phyloP scores from a whole-genome alignment of 2,329 filamentous ascomycete species.

The Fusarium sublunatum region DNA sequence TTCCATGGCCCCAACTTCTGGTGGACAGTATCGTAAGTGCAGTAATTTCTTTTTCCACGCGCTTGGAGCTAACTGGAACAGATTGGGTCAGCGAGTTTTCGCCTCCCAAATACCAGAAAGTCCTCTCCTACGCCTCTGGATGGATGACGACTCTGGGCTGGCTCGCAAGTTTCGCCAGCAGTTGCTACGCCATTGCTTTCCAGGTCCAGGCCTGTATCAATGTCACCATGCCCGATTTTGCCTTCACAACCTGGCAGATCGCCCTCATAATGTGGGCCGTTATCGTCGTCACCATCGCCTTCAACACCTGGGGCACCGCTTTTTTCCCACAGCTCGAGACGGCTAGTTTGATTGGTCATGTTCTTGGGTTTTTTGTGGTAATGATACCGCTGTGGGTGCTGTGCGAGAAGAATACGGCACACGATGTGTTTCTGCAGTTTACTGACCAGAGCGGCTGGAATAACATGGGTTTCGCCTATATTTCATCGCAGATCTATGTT shows the following conservation, averaged over 20 bases:
- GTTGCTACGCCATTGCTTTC: slow-evolving; percentile 30
- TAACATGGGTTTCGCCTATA: slow-evolving; percentile 31
- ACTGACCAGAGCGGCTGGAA: slow-evolving; percentile 29
- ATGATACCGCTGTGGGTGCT: slow-evolving; percentile 33
- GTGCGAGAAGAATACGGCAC: slow-evolving; percentile 19
- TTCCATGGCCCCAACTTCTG: slow-evolving; percentile 30
- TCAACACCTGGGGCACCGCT: slow-evolving; percentile 28
- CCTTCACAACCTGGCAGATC: slow-evolving; percentile 25
- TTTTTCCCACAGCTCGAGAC: slow-evolving; percentile 29
- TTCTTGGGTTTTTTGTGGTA: slow-evolving; percentile 17
- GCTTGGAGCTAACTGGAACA: neutral
- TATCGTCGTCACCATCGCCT: slow-evolving; percentile 18
- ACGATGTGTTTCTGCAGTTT: slow-evolving; percentile 25
- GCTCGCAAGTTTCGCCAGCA: slow-evolving; percentile 30
- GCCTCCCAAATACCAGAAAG: slow-evolving; percentile 16
- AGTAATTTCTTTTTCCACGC: neutral
- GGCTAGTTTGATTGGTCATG: slow-evolving; percentile 14
- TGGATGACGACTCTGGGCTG: slow-evolving; percentile 34
- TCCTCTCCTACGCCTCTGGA: slow-evolving; percentile 18
- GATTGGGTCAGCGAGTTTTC: slow-evolving; percentile 34
- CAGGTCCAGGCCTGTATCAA: slow-evolving; percentile 31
- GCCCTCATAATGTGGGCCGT: slow-evolving; percentile 33
- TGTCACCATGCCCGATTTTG: slow-evolving; percentile 26
- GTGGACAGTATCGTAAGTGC: slow-evolving; percentile 24
- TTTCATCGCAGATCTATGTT: slow-evolving; percentile 26